Evolutionary conservation across 768 basidiomycete species (phyloP).

Genomic region (Tylopilus plumbeoviolaceoides): DNA sequence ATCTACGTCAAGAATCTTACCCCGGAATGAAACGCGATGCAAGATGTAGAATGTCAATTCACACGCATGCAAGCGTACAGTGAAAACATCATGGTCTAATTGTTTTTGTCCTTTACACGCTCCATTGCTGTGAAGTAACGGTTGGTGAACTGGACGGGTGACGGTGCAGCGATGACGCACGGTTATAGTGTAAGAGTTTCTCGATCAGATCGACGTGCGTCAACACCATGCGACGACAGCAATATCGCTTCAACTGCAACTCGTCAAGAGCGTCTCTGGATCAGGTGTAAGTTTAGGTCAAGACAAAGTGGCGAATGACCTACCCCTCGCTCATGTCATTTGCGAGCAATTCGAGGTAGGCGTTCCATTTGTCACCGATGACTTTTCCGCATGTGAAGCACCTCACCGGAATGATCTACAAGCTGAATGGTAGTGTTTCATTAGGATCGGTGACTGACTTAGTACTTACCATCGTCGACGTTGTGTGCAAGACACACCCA

Average conservation of each 20-base stretch:
- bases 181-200: slow-evolving; percentile 94
- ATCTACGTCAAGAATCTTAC: not conserved
- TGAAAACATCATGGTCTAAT: not conserved
- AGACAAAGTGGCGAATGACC: slow-evolving; percentile 25
- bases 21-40: not conserved
- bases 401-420: slow-evolving; percentile 90
- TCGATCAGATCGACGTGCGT: slow-evolving; percentile 98
- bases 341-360: slow-evolving; percentile 77
- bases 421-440: not conserved
- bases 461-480: slow-evolving; percentile 27
- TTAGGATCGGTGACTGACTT: too few relatives aligned
- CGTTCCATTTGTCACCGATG: slow-evolving; percentile 93
- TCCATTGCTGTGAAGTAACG: slow-evolving; percentile 28
- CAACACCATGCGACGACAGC: slow-evolving; percentile 94
- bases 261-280: slow-evolving; percentile 84
- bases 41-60: not conserved
- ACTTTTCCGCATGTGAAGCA: slow-evolving; percentile 98
- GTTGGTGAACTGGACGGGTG: not conserved
- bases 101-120: slow-evolving; percentile 29
- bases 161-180: slow-evolving; percentile 45
- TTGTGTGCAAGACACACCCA: slow-evolving; percentile 1
- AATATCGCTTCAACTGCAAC: slow-evolving; percentile 88
- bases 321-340: slow-evolving; percentile 88
- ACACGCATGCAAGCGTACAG: not conserved
- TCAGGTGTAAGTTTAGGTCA: not conserved